These are phyloP conservation scores for Caloboletus firmus DNA, from an alignment of 1,284 basidiomycete genomes.

Conservation along the genomic window DNA sequence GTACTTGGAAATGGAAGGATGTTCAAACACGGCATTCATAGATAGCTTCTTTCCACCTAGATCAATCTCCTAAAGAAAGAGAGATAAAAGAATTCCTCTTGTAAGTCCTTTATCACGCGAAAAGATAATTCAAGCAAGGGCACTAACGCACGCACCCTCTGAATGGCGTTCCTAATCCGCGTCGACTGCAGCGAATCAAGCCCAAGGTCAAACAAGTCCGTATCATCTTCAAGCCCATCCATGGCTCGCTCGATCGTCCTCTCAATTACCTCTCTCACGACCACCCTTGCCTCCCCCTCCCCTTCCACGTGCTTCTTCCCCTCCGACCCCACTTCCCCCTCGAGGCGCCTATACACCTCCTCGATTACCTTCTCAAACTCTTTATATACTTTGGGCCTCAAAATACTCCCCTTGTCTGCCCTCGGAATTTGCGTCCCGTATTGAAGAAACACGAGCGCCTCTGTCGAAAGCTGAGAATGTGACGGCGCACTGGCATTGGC, in stretches of 20 bases:
- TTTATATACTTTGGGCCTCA: conserved; percentile 47
- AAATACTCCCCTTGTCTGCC: conserved; percentile 48
- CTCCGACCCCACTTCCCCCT: conserved; percentile 38
- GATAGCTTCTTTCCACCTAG: conserved; percentile 25
- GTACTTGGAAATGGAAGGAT: conserved; percentile 29
- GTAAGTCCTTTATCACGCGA: conserved; percentile 3
- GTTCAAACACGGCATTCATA: conserved; percentile 27
- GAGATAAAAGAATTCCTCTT: too few species aligned
- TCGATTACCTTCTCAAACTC: conserved; percentile 52
- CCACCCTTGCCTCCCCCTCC: conserved; percentile 15
- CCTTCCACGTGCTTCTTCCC: conserved; percentile 31
- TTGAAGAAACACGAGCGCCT: conserved; percentile 51
- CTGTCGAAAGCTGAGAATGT: conserved; percentile 51
- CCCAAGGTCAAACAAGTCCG: conserved; percentile 46
- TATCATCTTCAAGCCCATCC: conserved; percentile 32
- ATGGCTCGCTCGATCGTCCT: conserved; percentile 18
- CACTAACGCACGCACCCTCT: conserved; percentile 33
- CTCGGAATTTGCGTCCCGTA: conserved; percentile 42
- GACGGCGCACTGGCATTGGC: conserved; percentile 54
- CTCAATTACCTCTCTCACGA: conserved; percentile 18
- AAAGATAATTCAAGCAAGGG: background rate
- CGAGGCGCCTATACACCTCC: conserved; percentile 47
- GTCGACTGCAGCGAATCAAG: conserved; percentile 60
- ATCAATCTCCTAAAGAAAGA: conserved; percentile 21
- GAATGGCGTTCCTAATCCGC: conserved; percentile 51